phyloP scores from a whole-genome alignment of 1,284 basidiomycete genomes.

The Tausonia pullulans region DNA sequence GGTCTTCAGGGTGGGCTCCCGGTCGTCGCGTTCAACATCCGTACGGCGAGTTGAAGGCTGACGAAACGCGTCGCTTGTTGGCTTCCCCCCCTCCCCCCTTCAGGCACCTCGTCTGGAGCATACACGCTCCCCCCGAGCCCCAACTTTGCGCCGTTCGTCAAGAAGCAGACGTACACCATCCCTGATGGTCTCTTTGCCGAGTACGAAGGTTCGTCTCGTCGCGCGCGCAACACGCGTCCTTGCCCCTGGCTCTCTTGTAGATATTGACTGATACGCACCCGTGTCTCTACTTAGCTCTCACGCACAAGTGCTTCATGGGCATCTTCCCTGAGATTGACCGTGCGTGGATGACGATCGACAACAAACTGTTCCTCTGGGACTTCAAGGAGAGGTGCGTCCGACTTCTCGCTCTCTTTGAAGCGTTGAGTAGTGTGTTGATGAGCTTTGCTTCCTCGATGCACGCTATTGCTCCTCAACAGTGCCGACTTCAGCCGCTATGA shows the following conservation, averaged over 20 bases:
- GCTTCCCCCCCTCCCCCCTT: too few relatives aligned
- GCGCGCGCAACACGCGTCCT: constrained; percentile 20
- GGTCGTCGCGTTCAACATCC: not conserved
- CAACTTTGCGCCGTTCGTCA: constrained; percentile 67
- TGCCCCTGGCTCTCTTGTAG: constrained; percentile 39
- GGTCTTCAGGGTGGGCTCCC: constrained; percentile 12
- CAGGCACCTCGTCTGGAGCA: constrained; percentile 47
- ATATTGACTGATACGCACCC: constrained; percentile 16
- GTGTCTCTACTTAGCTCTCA: constrained; percentile 20
- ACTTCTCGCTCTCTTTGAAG: not conserved
- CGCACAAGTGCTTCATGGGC: constrained; percentile 50
- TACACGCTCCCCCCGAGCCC: constrained; percentile 69
- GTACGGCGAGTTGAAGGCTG: not conserved
- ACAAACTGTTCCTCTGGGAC: constrained; percentile 93
- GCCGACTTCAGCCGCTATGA: constrained; percentile 78
- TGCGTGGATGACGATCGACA: constrained; percentile 92
- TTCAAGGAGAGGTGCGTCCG: constrained; percentile 69
- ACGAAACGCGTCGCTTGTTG: not conserved
- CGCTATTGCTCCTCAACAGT: constrained; percentile 33
- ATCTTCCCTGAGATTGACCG: constrained; percentile 86
- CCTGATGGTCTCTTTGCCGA: constrained; percentile 73
- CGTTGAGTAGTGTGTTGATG: not conserved
- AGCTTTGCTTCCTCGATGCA: not conserved
- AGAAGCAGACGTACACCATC: constrained; percentile 60
- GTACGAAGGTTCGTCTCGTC: constrained; percentile 52